These are phyloP conservation scores for Polychytrium aggregatum DNA, from an alignment of 192 early-diverging fungal species.

Conservation along the genomic window DNA sequence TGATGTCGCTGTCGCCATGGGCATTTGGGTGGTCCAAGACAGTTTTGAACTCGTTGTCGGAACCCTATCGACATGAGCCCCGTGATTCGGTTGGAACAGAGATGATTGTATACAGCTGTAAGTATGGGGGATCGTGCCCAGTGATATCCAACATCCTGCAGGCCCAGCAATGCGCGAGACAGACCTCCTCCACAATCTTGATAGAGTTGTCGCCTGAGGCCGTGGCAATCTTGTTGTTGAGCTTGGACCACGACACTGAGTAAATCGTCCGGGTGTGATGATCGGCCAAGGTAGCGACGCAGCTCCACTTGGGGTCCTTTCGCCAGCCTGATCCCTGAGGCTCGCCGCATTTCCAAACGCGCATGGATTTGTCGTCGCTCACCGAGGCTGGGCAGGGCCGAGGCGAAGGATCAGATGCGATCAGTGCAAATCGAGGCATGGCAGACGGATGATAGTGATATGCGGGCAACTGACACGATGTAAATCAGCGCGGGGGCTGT, in stretches of 20 bases:
- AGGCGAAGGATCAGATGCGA: background rate
- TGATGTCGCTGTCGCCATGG: slow-evolving; percentile 82
- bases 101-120: no score
- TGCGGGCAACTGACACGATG: background rate
- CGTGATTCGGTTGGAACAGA: no score
- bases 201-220: slow-evolving; percentile 75
- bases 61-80: no score
- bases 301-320: slow-evolving; percentile 55
- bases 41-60: slow-evolving; percentile 1
- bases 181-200: slow-evolving; percentile 44
- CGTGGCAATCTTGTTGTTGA: slow-evolving; percentile 63
- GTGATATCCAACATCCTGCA: no score
- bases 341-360: slow-evolving; percentile 54
- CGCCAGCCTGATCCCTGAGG: slow-evolving; percentile 32
- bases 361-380: slow-evolving; percentile 76
- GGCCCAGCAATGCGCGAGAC: slow-evolving; percentile 1
- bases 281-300: slow-evolving; percentile 51
- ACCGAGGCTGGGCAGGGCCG: slow-evolving; percentile 46
- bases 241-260: slow-evolving; percentile 82
- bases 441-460: background rate
- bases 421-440: background rate
- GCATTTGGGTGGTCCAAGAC: slow-evolving; percentile 22
- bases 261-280: slow-evolving; percentile 82
- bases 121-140: no score
- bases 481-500: slow-evolving; percentile 7